Evolutionary conservation across 768 basidiomycete species (phyloP), one percentile per base, ranked within the genome.

Genomic region (Rhodotorula diobovata): DNA sequence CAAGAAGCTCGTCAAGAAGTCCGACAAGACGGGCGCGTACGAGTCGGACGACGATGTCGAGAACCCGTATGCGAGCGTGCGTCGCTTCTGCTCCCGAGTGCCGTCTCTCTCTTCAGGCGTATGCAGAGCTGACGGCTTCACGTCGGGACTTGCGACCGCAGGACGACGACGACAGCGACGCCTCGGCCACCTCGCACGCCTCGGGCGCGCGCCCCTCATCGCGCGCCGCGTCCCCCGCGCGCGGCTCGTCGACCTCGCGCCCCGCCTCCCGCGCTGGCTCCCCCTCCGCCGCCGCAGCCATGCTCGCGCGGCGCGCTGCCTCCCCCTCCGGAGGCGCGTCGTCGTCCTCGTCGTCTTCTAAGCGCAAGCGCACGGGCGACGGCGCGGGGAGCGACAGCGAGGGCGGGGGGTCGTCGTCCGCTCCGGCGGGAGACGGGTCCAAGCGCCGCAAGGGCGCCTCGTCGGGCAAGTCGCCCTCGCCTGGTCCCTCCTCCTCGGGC

Each of bases 301-400:
- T 90, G 34, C 86, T 93, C 25, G 91, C 91, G 4, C 89, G 89
- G 80, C 87, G 91, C 28, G 91, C 91, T 8, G 91, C 90, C 2
- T 91, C 90, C 71, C 91, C 90, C 51, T 50, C 65, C 35, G 15
- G 54, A 1, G 35, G 30, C 34, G 12, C 66, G 23, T 25, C 45
- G 43, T n/a, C n/a, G n/a, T n/a, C n/a, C n/a, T n/a, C n/a, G n/a
- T n/a, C n/a, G n/a, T n/a, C n/a, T 12, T 43, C 41, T 15, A 81
- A 90, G 80, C 84, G 88, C 67, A 89, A 88, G 81, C 86, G 88
- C 11, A n/a, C n/a, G n/a, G 61, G 43, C 35, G 37, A 7, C 16
- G 39, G 25, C 37, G 35, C 39, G 28, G 45, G 57, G 23, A 48
- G 56, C 46, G 77, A 80, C n/a, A 84, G 85, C 61, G 88, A 20